phyloP scores from a whole-genome alignment of 2,329 filamentous ascomycete species.

The Cytospora mali region DNA sequence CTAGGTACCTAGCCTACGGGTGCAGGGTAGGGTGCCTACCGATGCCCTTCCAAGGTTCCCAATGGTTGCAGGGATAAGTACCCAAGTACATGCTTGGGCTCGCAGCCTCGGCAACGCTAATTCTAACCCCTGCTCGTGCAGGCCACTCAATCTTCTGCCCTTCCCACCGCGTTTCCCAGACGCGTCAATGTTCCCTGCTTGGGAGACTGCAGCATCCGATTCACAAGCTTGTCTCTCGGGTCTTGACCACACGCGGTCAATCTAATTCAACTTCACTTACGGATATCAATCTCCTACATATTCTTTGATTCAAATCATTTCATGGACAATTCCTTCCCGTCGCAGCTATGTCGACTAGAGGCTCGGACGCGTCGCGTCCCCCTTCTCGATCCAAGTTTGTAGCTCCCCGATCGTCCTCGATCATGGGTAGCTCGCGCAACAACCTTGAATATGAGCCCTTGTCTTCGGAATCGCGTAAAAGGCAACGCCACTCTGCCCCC shows the following conservation, averaged over 20 bases:
- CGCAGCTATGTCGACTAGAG: constrained; percentile 39
- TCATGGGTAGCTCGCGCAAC: constrained; percentile 44
- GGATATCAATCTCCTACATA: not conserved
- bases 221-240: not conserved
- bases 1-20: too few species aligned
- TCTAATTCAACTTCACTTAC: not conserved
- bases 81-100: not conserved
- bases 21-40: too few species aligned
- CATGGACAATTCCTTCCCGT: constrained; percentile 33
- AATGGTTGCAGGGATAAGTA: too few species aligned
- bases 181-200: not conserved
- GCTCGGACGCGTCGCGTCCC: constrained; percentile 54
- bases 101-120: not conserved
- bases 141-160: not conserved
- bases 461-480: constrained; percentile 38
- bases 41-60: too few species aligned
- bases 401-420: constrained; percentile 43
- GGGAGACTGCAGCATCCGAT: not conserved
- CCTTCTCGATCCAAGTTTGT: constrained; percentile 31
- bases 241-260: not conserved
- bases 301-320: constrained; percentile 31
- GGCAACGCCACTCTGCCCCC: constrained; percentile 41
- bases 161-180: not conserved
- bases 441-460: constrained; percentile 36
- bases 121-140: not conserved